phyloP scores from a whole-genome alignment of 2,329 filamentous ascomycete genomes.

The Colletotrichum gigasporum region DNA sequence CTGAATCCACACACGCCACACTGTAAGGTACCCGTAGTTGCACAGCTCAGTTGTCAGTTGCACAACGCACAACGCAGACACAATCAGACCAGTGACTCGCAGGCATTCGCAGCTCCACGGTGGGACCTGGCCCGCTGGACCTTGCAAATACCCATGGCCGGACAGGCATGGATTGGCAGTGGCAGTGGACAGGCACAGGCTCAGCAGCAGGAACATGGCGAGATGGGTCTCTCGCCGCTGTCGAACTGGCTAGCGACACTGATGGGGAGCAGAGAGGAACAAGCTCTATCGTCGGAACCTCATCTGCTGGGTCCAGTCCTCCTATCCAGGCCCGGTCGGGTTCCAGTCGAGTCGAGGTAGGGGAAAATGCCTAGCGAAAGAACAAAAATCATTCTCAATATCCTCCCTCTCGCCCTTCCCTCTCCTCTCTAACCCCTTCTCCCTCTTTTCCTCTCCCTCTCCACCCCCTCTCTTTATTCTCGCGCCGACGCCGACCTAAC shows the following conservation, averaged over 20 bases:
- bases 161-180: conserved; percentile 16
- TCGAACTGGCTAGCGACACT: neutral
- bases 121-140: conserved; percentile 11
- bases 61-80: neutral
- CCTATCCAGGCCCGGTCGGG: conserved; percentile 2
- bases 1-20: neutral
- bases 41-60: conserved; percentile 4
- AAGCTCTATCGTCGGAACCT: neutral
- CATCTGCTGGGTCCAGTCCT: conserved; percentile 7
- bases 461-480: conserved; percentile 11
- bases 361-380: conserved; percentile 3
- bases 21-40: conserved; percentile 28
- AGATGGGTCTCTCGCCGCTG: neutral
- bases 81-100: neutral
- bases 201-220: neutral
- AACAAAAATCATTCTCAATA: conserved; percentile 10
- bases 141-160: conserved; percentile 11
- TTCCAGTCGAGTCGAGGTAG: neutral
- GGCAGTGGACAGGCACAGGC: conserved; percentile 13
- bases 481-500: conserved; percentile 25
- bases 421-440: conserved; percentile 19
- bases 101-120: conserved; percentile 9
- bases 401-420: conserved; percentile 1
- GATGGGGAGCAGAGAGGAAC: neutral
- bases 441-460: conserved; percentile 15